A percentile compares a stretch with the other conserved stretches of the same genome.
These are phyloP conservation scores for Umbelopsis sp. DNA, from an alignment of 192 early-diverging fungal genomes.

Conservation along the genomic window DNA sequence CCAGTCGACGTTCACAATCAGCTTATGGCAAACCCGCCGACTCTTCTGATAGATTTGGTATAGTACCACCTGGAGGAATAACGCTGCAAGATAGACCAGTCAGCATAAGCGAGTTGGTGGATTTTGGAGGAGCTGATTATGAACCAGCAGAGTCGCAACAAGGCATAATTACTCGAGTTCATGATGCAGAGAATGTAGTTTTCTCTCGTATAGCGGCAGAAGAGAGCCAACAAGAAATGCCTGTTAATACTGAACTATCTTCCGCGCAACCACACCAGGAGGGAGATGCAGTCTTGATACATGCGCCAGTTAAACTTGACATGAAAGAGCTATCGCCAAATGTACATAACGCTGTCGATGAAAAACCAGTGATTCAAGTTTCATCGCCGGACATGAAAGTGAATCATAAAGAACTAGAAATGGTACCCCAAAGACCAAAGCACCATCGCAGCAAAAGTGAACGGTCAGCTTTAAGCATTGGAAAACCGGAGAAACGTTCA, in stretches of 20 bases:
- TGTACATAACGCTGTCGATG: too few relatives aligned
- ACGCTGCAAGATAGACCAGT: conserved; percentile 36
- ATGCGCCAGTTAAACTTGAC: background rate
- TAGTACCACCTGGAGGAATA: conserved; percentile 12
- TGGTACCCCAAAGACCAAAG: background rate
- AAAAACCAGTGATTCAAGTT: too few relatives aligned
- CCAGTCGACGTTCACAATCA: background rate
- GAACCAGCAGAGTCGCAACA: conserved; percentile 27
- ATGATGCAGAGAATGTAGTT: conserved; percentile 38
- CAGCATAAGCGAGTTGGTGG: conserved; percentile 39
- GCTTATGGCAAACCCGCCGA: background rate
- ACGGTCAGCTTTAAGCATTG: background rate
- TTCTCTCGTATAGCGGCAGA: conserved; percentile 20
- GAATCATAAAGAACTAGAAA: background rate
- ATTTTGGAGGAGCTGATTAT: conserved; percentile 30
- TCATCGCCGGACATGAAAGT: too few relatives aligned
- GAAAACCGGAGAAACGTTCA: conserved; percentile 5
- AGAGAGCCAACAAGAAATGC: background rate
- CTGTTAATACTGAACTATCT: background rate
- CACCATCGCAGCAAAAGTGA: background rate
- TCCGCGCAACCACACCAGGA: background rate
- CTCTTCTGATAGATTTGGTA: conserved; percentile 1
- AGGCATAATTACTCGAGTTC: conserved; percentile 39
- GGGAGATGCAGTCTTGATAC: background rate
- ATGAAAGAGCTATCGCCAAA: too few relatives aligned